Evolutionary conservation across 345 rosid species (phyloP).

Genomic region (Dipteronia dyeriana): DNA sequence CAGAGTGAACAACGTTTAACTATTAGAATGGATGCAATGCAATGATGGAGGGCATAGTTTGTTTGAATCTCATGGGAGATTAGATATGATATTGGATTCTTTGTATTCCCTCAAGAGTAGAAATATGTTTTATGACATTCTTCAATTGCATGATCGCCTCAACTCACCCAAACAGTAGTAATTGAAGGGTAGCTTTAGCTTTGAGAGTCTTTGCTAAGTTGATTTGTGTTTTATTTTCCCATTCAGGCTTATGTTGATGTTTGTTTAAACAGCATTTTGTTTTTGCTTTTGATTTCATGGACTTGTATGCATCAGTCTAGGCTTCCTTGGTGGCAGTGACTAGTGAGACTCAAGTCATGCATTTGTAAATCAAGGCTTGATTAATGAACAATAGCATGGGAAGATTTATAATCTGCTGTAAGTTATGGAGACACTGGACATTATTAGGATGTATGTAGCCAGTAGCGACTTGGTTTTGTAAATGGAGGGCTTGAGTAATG

Average conservation of each 20-base stretch:
- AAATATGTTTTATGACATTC: not conserved
- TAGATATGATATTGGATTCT: not conserved
- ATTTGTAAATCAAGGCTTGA: not conserved
- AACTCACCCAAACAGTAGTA: not conserved
- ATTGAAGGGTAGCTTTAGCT: slow-evolving; percentile 3
- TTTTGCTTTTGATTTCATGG: not conserved
- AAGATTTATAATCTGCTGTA: not conserved
- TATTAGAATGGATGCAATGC: not conserved
- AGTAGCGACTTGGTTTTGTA: no score
- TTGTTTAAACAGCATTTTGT: not conserved
- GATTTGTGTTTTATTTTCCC: not conserved
- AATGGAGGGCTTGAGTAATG: no score
- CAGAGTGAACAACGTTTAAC: not conserved
- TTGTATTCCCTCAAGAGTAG: not conserved
- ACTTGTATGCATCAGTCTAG: not conserved
- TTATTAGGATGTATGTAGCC: no score
- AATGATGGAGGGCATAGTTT: not conserved
- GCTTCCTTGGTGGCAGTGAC: no score
- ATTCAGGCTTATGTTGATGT: not conserved
- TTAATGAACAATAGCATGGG: not conserved
- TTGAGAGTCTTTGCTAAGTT: not conserved
- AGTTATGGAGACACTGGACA: no score
- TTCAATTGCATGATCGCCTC: not conserved
- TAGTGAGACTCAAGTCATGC: not conserved
- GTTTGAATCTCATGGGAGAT: slow-evolving; percentile 7